These are phyloP conservation scores for Mucor ambiguus DNA, from an alignment of 371 early-diverging fungal genomes.

Conservation along the genomic window DNA sequence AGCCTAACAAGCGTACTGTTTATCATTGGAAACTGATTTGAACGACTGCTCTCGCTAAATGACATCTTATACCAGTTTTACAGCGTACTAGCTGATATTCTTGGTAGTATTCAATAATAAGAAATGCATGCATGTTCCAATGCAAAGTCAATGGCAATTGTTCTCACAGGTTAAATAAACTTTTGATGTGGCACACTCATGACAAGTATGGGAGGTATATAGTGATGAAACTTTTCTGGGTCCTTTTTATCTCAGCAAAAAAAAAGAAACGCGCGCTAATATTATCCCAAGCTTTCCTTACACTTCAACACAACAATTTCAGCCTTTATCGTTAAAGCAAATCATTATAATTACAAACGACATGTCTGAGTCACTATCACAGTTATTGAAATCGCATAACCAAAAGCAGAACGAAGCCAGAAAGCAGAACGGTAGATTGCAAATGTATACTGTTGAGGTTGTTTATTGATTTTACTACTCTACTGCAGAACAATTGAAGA, in stretches of 20 bases:
- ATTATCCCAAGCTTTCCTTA: neutral
- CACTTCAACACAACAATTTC: neutral
- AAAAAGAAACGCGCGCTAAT: constrained; percentile 1
- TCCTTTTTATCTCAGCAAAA: neutral
- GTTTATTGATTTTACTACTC: neutral
- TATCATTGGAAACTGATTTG: too few relatives aligned
- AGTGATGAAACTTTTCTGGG: neutral
- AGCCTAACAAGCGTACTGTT: too few relatives aligned
- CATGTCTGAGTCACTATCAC: constrained; percentile 39
- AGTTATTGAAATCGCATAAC: constrained; percentile 49
- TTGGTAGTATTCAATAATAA: too few relatives aligned
- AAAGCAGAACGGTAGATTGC: constrained; percentile 45
- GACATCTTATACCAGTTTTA: too few relatives aligned
- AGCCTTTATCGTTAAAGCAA: neutral
- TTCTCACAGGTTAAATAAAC: neutral
- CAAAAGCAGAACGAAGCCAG: constrained; percentile 42
- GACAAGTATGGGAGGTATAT: neutral
- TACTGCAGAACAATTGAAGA: constrained; percentile 53
- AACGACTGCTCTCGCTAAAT: too few relatives aligned
- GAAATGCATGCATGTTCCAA: too few relatives aligned
- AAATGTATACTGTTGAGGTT: neutral
- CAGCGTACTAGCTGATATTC: too few relatives aligned
- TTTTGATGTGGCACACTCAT: neutral
- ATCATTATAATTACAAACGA: neutral
- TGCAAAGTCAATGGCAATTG: neutral